phyloP scores from a whole-genome alignment of 169 alveolate genomes.

The Babesia bovis region DNA sequence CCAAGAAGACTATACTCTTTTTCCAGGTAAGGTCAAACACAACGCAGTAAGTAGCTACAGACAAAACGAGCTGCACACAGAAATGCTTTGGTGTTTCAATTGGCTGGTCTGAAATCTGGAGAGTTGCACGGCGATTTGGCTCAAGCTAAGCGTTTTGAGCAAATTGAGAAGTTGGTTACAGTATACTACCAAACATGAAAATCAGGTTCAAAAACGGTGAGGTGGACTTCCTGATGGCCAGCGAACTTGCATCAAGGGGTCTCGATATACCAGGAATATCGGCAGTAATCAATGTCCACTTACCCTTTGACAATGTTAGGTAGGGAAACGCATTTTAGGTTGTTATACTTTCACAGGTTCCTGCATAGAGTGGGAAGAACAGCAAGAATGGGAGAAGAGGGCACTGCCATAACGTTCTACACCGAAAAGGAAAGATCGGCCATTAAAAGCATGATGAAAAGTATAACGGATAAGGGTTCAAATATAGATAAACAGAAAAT shows the following conservation, averaged over 20 bases:
- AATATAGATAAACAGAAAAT: slow-evolving; percentile 65
- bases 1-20: slow-evolving; percentile 84
- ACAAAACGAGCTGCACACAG: slow-evolving; percentile 90
- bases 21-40: slow-evolving; percentile 81
- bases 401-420: slow-evolving; percentile 89
- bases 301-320: slow-evolving; percentile 88
- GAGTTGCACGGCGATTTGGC: slow-evolving; percentile 94
- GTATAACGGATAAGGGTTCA: slow-evolving; percentile 56
- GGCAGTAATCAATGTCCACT: slow-evolving; percentile 89
- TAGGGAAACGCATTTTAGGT: background rate
- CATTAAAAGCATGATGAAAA: slow-evolving; percentile 76
- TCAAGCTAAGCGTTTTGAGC: slow-evolving; percentile 89
- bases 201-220: slow-evolving; percentile 87
- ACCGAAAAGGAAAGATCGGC: slow-evolving; percentile 85
- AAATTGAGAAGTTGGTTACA: slow-evolving; percentile 76
- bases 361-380: slow-evolving; percentile 95
- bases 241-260: slow-evolving; percentile 95
- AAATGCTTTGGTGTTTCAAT: slow-evolving; percentile 78
- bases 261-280: slow-evolving; percentile 89
- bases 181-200: slow-evolving; percentile 20
- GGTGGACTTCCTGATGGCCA: slow-evolving; percentile 88
- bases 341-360: slow-evolving; percentile 63
- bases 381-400: slow-evolving; percentile 91
- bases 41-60: slow-evolving; percentile 72
- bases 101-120: slow-evolving; percentile 86